Evolutionary conservation across 78 protist species (phyloP).

Genomic region (Dictyostelium citrinum): DNA sequence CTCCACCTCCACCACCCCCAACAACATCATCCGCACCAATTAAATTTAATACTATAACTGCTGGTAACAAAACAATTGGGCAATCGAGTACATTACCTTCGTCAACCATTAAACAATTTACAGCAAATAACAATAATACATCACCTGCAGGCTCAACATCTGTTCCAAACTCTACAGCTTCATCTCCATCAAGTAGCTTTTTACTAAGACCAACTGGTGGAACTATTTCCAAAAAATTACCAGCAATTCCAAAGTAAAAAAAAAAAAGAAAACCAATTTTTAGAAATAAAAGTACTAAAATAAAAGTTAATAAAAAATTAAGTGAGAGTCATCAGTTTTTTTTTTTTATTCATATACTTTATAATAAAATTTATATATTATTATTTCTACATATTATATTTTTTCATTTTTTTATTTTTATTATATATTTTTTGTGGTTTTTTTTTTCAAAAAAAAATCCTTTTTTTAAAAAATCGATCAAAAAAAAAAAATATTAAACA

Average conservation of each 20-base stretch:
- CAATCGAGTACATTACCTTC: not conserved
- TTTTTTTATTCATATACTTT: too few relatives aligned
- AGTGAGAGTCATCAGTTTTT: too few relatives aligned
- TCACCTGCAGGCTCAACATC: not conserved
- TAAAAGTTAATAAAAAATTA: not conserved
- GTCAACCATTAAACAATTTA: not conserved
- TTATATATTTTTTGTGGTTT: too few relatives aligned
- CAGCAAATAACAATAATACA: not conserved
- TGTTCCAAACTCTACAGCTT: not conserved
- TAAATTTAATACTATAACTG: not conserved
- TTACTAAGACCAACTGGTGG: constrained; percentile 14
- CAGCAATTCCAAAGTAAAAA: not conserved
- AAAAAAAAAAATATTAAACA: too few relatives aligned
- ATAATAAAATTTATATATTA: too few relatives aligned
- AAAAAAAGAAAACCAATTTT: not conserved
- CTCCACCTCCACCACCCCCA: not conserved
- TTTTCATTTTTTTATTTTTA: too few relatives aligned
- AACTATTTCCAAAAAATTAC: not conserved
- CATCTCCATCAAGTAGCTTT: not conserved
- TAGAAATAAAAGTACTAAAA: not conserved
- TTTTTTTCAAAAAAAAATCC: too few relatives aligned
- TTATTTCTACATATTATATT: too few relatives aligned
- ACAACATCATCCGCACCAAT: not conserved
- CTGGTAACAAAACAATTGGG: not conserved
- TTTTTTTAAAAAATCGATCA: too few relatives aligned